Evolutionary conservation across 1,139 yeast species (phyloP).

Genomic region (Pichia inconspicua): DNA sequence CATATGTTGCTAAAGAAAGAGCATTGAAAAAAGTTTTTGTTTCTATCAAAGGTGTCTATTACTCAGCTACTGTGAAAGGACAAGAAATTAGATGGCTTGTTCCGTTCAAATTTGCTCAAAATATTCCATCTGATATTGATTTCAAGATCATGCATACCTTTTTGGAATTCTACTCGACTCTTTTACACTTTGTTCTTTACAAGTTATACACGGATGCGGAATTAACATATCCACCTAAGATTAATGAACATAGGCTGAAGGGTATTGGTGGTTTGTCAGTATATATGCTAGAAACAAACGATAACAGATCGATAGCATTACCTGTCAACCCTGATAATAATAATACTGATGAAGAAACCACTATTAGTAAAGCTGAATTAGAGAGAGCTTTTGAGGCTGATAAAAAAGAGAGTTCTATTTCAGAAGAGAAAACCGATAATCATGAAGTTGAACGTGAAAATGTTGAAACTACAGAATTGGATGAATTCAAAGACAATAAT

Average conservation of each 20-base stretch:
- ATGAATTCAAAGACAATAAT: slow-evolving; percentile 54
- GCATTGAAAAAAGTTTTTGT: slow-evolving; percentile 84
- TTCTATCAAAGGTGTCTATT: slow-evolving; percentile 94
- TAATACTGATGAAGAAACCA: slow-evolving; percentile 15
- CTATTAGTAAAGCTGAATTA: slow-evolving; percentile 39
- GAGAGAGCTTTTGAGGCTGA: slow-evolving; percentile 47
- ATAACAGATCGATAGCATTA: slow-evolving; percentile 35
- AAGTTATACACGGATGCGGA: slow-evolving; percentile 80
- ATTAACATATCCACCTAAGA: slow-evolving; percentile 84
- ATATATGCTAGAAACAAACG: slow-evolving; percentile 59
- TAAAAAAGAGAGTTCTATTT: slow-evolving; percentile 21
- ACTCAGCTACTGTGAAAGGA: slow-evolving; percentile 83
- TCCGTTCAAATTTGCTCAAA: slow-evolving; percentile 94
- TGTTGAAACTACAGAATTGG: slow-evolving; percentile 48
- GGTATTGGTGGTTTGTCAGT: slow-evolving; percentile 88
- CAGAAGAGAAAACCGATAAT: slow-evolving; percentile 27
- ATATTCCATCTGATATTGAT: slow-evolving; percentile 89
- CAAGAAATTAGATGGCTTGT: slow-evolving; percentile 94
- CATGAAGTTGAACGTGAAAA: slow-evolving; percentile 34
- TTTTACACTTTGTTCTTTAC: slow-evolving; percentile 78
- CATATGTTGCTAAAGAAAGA: slow-evolving; percentile 81
- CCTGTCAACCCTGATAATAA: slow-evolving; percentile 26
- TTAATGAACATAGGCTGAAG: slow-evolving; percentile 63
- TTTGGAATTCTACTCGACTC: slow-evolving; percentile 88
- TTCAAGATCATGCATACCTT: slow-evolving; percentile 96